Base-by-base conservation (phyloP, 768 basidiomycete genomes). In the Leccinum subgranulosum region DNA sequence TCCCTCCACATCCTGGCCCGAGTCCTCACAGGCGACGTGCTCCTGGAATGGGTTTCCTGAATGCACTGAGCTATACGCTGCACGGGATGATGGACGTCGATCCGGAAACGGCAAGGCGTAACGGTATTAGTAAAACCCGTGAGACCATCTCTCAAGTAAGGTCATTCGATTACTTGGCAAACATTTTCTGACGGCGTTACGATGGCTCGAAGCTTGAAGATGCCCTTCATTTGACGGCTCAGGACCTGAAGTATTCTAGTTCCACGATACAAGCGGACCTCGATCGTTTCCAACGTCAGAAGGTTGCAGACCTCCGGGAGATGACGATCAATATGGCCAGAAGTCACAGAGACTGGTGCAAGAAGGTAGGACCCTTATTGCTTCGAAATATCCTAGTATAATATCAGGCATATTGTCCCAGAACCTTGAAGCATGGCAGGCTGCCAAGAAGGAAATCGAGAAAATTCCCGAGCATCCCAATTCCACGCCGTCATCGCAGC, bases 41-140 rank as follows among this genome's bases (percentile, higher is more conserved):
- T 12, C 88, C 90, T 54, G 90, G 90, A 7, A 91, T 91, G 81
- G 94, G 92, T 19, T 75, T 99, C 23, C 66, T 99, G 34, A 93
- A 86, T 64, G 97, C 97, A 15, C 77, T 99, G 45, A 94, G 89
- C 67, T 95, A 97, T 74, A 95, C 94, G 23, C 72, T 99, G 55
- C 94, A 95, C 64, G 95, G 96, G 5, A 95, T 98, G 87, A 98
- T 99, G 88, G 97, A 99, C 64, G 91, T 91, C 17, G 97, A 99
- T 74, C 97, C 97, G 3, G 97, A 98, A 76, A 92, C 90, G 17
- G 95, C 96, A 6, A 79, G 97, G 59, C 80, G 97, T 61, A 98
- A 90, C 67, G 84, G 87, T 53, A 98, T 99, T 61, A 89, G 89
- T 60, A 98, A 97, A 77, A 94, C 94, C 5, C 83, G 92, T 64